These are phyloP conservation scores for Pseudogymnoascus sp. DNA, from an alignment of 2,329 filamentous ascomycete genomes.

Conservation along the genomic window DNA sequence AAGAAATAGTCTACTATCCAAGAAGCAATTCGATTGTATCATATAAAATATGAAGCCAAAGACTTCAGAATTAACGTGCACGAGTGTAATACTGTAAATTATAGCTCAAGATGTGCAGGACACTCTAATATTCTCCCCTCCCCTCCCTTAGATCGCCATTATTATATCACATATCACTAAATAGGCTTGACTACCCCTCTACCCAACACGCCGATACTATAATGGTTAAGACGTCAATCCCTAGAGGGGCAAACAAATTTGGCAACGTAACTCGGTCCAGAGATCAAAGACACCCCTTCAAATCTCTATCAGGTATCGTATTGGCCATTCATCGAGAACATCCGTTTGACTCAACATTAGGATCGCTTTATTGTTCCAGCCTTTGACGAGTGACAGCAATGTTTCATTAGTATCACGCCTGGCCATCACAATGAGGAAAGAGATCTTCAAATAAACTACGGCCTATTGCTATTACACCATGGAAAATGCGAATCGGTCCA, in stretches of 20 bases:
- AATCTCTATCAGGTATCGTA: not conserved
- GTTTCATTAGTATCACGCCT: not conserved
- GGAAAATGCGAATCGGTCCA: slow-evolving; percentile 27
- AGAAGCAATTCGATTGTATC: not conserved
- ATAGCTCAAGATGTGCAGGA: not conserved
- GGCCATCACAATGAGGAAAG: slow-evolving; percentile 14
- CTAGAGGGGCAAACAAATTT: too few species aligned
- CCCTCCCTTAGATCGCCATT: not conserved
- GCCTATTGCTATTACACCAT: slow-evolving; percentile 33
- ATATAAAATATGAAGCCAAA: not conserved
- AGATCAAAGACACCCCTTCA: not conserved
- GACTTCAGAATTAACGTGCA: not conserved
- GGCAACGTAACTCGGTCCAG: not conserved
- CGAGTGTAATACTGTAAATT: not conserved
- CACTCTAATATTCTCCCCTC: not conserved
- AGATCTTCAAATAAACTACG: slow-evolving; percentile 30
- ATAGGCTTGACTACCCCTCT: not conserved
- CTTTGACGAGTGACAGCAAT: not conserved
- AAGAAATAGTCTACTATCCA: not conserved
- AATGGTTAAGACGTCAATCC: not conserved
- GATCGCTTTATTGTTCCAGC: too few species aligned
- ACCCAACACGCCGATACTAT: not conserved
- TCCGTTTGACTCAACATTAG: not conserved
- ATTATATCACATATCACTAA: not conserved
- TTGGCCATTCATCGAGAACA: not conserved